Base-by-base conservation (phyloP, 1,139 yeast genomes). In the Candida mesenterica region DNA sequence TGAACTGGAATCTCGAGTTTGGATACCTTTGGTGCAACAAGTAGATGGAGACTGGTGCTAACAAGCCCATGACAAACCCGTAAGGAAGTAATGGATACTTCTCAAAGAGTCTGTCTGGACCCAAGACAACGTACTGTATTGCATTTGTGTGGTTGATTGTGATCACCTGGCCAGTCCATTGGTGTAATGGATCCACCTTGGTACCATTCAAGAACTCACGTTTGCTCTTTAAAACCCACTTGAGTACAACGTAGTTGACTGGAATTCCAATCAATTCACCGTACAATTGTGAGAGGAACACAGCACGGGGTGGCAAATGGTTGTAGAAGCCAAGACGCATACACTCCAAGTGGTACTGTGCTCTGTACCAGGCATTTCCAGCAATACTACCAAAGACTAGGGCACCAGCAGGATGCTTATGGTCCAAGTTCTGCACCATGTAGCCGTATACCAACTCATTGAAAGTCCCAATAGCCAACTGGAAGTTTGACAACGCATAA, bases 351-450 rank as follows among this genome's bases (percentile, higher is more conserved):
- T 70, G 71, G 43, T 59, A 68, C 46, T 73, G 78, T 1, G 77
- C 76, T 32, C 78, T 49, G 43, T 73, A 72, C 77, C 78, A 73
- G 1, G 77, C 74, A 48, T 72, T 69, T 1, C 78, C 78, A 0
- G 77, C 74, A 12, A 75, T 57, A 2, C 77, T 66, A 3, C 77
- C 75, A 46, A 70, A 73, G 2, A 71, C 64, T 1, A 71, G 52
- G 1, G 75, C 77, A 8, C 75, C 71, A 2, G 67, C 75, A 1
- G 77, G 78, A 40, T 72, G 77, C 30, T 50, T 50, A 14, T 48
- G 36, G 3, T 45, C 35, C 9, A 37, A 31, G 15, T 52, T 45
- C 43, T 72, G 71, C 4, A 68, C 61, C 63, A 73, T 55, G 40
- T 63, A 57, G 0, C 79, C 79, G 42, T 68, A 72, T 3, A 71